A percentile compares a stretch with the other conserved stretches of the same genome.
Evolutionary conservation across 179 eudicot species (phyloP).

Genomic region (Kewa caespitosa): DNA sequence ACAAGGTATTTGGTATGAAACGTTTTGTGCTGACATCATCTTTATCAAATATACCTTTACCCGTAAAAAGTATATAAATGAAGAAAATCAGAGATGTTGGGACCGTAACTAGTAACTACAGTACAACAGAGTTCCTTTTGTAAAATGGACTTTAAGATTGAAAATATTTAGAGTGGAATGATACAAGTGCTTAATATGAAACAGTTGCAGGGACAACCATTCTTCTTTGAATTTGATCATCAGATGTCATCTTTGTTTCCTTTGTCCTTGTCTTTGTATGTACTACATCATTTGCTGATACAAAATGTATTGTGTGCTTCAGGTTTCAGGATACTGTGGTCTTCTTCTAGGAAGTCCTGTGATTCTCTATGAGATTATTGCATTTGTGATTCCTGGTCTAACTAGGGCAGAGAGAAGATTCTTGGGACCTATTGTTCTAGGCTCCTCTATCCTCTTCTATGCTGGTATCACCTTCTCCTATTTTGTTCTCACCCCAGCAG

Average conservation of each 20-base stretch:
- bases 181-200: background rate
- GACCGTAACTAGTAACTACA: background rate
- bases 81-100: too few relatives aligned
- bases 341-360: conserved; percentile 91
- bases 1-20: too few relatives aligned
- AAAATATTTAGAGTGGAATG: background rate
- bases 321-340: conserved; percentile 99
- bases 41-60: too few relatives aligned
- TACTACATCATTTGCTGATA: too few relatives aligned
- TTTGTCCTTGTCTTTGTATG: background rate
- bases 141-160: background rate
- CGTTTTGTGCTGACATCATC: too few relatives aligned
- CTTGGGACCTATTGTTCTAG: conserved; percentile 85
- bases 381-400: conserved; percentile 91
- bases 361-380: conserved; percentile 90
- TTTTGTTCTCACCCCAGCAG: conserved; percentile 93
- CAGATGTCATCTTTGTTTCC: background rate
- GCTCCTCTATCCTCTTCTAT: conserved; percentile 88
- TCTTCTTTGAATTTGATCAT: background rate
- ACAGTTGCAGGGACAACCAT: background rate
- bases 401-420: conserved; percentile 86
- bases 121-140: background rate
- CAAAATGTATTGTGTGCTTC: conserved; percentile 28
- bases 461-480: conserved; percentile 86
- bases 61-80: too few relatives aligned